Conservation (phyloP, 2,329 filamentous ascomycete species). For the Paecilomyces formosus region DNA sequence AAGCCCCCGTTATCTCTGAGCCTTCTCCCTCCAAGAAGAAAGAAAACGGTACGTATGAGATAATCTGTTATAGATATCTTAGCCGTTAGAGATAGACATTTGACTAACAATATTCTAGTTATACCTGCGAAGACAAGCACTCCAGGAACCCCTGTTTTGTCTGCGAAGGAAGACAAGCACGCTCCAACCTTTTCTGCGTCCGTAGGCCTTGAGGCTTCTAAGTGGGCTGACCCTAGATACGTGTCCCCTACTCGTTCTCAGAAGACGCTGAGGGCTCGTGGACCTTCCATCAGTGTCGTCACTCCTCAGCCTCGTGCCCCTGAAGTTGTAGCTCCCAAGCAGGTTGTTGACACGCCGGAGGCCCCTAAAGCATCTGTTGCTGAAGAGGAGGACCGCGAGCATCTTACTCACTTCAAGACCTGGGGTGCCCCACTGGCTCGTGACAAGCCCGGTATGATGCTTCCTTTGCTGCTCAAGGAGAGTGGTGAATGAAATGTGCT, state of each 20-base stretch:
- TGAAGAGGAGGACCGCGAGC: slow-evolving; percentile 20
- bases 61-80: not conserved
- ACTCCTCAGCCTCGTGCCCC: slow-evolving; percentile 9
- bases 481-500: not conserved
- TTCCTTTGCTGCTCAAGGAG: not conserved
- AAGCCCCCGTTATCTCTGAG: not conserved
- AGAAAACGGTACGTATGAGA: not conserved
- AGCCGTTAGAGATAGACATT: not conserved
- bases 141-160: not conserved
- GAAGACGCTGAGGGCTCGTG: not conserved
- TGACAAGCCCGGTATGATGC: slow-evolving; percentile 17
- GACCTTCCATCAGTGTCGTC: not conserved
- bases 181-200: not conserved
- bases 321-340: not conserved
- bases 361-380: not conserved
- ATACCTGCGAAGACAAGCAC: not conserved
- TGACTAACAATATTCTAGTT: not conserved
- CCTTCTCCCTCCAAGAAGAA: not conserved
- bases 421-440: slow-evolving; percentile 22
- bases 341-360: not conserved
- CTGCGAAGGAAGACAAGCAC: not conserved
- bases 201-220: not conserved
- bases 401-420: slow-evolving; percentile 19
- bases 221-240: not conserved
- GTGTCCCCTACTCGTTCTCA: not conserved